phyloP scores from a whole-genome alignment of 2,329 filamentous ascomycete species.

The Colletotrichum horii region DNA sequence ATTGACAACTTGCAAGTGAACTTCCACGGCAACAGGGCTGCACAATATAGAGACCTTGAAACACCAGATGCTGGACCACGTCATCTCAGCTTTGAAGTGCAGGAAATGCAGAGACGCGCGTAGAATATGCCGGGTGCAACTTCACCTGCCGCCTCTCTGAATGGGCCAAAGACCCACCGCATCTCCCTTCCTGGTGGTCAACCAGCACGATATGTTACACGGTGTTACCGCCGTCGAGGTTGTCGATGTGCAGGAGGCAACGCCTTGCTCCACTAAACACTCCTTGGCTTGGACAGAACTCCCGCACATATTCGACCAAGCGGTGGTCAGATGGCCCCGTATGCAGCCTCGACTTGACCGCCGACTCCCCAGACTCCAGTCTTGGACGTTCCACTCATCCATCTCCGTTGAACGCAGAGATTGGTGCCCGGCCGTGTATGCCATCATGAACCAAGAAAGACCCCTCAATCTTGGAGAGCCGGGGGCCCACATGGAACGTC shows the following conservation, averaged over 20 bases:
- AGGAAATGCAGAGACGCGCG: not conserved
- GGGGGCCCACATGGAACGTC: not conserved
- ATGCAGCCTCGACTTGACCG: not conserved
- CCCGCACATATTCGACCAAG: not conserved
- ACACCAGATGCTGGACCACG: not conserved
- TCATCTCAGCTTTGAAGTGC: not conserved
- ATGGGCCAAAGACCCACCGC: not conserved
- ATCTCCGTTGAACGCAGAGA: not conserved
- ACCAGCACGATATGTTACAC: not conserved
- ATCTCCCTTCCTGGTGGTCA: not conserved
- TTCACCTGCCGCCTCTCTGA: not conserved
- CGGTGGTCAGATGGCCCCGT: not conserved
- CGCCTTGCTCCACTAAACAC: not conserved
- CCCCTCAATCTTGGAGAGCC: not conserved
- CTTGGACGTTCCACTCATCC: conserved; percentile 19
- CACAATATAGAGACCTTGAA: not conserved
- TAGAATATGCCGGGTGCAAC: not conserved
- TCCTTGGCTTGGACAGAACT: not conserved
- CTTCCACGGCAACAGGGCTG: not conserved
- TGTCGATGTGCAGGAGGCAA: not conserved
- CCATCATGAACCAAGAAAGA: not conserved
- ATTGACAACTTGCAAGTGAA: not conserved
- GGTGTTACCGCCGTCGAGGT: not conserved
- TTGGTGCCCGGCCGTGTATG: not conserved
- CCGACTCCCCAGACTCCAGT: not conserved